These are phyloP conservation scores for Phytophthora pistaciae DNA, from an alignment of 352 stramenopile species.

Conservation along the genomic window DNA sequence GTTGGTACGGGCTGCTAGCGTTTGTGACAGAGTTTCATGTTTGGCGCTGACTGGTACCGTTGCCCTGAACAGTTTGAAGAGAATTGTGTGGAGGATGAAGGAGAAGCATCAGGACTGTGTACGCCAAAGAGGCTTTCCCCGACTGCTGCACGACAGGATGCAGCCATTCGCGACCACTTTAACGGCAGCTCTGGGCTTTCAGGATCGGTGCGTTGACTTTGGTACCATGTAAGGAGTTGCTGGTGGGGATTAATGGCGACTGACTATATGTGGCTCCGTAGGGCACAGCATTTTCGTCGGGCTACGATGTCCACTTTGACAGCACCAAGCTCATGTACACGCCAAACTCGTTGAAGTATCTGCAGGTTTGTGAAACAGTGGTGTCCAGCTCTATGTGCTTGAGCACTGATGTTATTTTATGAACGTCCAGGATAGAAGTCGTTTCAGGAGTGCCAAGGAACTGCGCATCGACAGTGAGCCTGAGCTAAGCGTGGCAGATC, in stretches of 20 bases:
- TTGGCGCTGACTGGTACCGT: neutral
- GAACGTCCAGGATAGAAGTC: slow-evolving; percentile 37
- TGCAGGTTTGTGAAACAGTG: slow-evolving; percentile 53
- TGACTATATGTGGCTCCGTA: slow-evolving; percentile 9
- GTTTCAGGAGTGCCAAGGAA: slow-evolving; percentile 11
- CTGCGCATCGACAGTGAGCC: slow-evolving; percentile 1
- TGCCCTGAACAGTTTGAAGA: slow-evolving; percentile 27
- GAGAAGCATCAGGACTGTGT: slow-evolving; percentile 1
- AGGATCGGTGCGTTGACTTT: slow-evolving; percentile 29
- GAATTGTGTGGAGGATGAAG: slow-evolving; percentile 2
- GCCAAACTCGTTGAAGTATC: slow-evolving; percentile 75
- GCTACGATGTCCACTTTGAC: slow-evolving; percentile 80
- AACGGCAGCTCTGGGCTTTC: slow-evolving; percentile 40
- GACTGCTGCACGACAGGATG: slow-evolving; percentile 19
- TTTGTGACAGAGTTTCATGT: neutral
- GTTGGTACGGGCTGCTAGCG: slow-evolving; percentile 14
- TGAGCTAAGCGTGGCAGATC: slow-evolving; percentile 20
- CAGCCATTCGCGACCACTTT: slow-evolving; percentile 31
- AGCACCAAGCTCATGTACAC: slow-evolving; percentile 56
- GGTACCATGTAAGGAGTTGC: neutral
- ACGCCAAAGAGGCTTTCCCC: slow-evolving; percentile 27
- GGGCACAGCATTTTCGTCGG: slow-evolving; percentile 68
- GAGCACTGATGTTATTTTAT: too few species aligned
- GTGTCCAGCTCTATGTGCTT: neutral
- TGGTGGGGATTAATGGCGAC: neutral